These are phyloP conservation scores for Clarkia xantiana DNA, from an alignment of 345 rosid species.

Conservation along the genomic window DNA sequence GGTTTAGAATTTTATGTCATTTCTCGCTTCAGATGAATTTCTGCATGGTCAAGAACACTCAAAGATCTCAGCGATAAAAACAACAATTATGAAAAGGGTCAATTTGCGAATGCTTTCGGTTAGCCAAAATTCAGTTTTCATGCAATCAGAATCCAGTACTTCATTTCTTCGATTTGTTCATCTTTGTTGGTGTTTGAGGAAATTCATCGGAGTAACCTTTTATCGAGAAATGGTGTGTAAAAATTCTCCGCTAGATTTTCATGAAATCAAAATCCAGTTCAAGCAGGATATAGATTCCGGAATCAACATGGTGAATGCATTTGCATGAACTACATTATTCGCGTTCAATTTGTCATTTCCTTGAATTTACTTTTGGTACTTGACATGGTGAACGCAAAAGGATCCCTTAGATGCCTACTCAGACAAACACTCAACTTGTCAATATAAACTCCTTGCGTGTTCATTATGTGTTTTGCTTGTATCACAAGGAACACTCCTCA, in stretches of 20 bases:
- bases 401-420: constrained; percentile 49
- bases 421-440: constrained; percentile 38
- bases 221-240: constrained; percentile 65
- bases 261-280: background rate
- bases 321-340: too few relatives aligned
- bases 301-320: background rate
- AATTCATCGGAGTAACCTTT: constrained; percentile 30
- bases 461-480: constrained; percentile 38
- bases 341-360: background rate
- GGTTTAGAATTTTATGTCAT: too few relatives aligned
- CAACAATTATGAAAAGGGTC: too few relatives aligned
- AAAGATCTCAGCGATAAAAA: too few relatives aligned
- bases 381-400: constrained; percentile 42
- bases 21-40: too few relatives aligned
- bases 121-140: background rate
- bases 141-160: background rate
- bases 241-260: background rate
- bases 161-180: background rate
- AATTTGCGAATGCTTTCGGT: too few relatives aligned
- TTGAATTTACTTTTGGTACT: constrained; percentile 39
- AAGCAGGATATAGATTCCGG: background rate
- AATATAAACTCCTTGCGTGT: constrained; percentile 47
- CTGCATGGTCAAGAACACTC: too few relatives aligned
- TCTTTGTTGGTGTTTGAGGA: constrained; percentile 24
- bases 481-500: background rate